Conservation (phyloP, 306 rosid genomes). For the Styphnolobium japonicum region DNA sequence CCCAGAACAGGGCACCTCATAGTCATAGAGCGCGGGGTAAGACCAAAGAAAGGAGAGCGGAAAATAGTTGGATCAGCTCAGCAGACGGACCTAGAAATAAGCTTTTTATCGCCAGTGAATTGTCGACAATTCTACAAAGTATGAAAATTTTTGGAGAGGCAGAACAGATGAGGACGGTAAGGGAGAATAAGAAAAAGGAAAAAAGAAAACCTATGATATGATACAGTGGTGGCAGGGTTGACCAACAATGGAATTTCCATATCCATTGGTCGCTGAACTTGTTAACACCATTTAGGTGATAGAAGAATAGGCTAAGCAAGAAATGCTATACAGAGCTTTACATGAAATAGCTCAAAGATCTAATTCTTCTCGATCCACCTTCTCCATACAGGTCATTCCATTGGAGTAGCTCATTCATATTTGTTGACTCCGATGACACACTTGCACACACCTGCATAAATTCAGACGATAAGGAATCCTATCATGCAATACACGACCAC, state of each 20-base stretch:
- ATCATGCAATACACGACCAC: not conserved
- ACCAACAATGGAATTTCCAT: conserved; percentile 28
- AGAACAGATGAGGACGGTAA: not conserved
- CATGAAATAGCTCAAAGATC: conserved; percentile 88
- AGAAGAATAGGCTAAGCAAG: conserved; percentile 33
- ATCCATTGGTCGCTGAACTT: conserved; percentile 24
- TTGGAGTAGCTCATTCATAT: conserved; percentile 81
- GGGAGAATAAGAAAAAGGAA: not conserved
- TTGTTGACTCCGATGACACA: conserved; percentile 82
- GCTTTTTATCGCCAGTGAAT: not conserved
- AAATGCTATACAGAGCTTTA: conserved; percentile 64
- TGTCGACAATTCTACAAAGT: not conserved
- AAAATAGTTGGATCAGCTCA: too few relatives aligned
- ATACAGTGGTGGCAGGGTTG: conserved; percentile 43
- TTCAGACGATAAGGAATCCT: not conserved
- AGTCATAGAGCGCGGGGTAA: not conserved
- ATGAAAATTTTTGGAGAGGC: not conserved
- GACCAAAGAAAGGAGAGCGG: not conserved
- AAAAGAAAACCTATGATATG: conserved; percentile 24
- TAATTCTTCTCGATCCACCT: conserved; percentile 87
- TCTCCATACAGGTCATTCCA: conserved; percentile 97
- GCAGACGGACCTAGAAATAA: not conserved
- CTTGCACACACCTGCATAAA: conserved; percentile 84
- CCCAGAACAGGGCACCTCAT: not conserved
- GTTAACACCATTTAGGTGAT: conserved; percentile 25